These are phyloP conservation scores for Aspergillus flavus DNA, from an alignment of 2,329 filamentous ascomycete species.

Conservation along the genomic window DNA sequence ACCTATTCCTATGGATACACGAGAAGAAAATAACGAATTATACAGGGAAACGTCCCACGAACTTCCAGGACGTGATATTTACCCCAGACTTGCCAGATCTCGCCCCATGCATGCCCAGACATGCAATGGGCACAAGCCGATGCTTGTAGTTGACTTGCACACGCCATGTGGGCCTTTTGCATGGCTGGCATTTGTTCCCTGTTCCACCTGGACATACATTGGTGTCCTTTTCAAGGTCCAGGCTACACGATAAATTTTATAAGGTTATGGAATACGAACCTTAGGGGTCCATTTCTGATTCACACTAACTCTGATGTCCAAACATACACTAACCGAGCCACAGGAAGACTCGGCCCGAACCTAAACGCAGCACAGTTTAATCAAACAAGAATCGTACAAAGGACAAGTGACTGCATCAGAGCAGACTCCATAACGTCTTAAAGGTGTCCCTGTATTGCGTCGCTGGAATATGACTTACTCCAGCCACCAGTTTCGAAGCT, in stretches of 20 bases:
- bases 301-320: background rate
- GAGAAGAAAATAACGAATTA: too few relatives aligned
- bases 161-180: background rate
- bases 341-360: too few relatives aligned
- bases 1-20: too few relatives aligned
- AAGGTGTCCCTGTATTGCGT: background rate
- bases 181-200: background rate
- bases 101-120: background rate
- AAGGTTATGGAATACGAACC: background rate
- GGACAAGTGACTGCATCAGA: too few relatives aligned
- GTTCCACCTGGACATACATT: background rate
- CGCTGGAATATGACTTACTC: background rate
- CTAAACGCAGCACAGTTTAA: too few relatives aligned
- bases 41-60: too few relatives aligned
- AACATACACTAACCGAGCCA: background rate
- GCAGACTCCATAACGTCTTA: background rate
- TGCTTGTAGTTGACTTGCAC: background rate
- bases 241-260: background rate
- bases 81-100: too few relatives aligned
- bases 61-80: too few relatives aligned
- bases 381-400: too few relatives aligned
- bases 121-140: background rate
- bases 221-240: background rate
- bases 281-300: background rate
- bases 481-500: constrained; percentile 8